These are phyloP conservation scores for Cercophora sp. DNA, from an alignment of 495 filamentous ascomycete genomes.

Conservation along the genomic window DNA sequence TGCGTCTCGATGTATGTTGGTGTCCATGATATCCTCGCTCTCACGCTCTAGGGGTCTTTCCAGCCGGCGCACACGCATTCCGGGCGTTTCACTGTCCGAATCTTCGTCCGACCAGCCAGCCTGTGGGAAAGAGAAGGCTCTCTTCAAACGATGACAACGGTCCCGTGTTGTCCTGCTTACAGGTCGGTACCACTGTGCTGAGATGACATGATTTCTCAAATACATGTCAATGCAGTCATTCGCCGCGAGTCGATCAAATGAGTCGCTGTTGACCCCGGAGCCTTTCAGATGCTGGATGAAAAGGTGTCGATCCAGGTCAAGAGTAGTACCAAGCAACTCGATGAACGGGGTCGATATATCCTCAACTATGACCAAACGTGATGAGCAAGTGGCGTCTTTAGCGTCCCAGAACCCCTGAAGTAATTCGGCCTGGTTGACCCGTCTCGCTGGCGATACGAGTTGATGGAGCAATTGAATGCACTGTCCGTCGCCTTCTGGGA, in stretches of 20 bases:
- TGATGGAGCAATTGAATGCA: not conserved
- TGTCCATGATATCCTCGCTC: not conserved
- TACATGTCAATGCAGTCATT: not conserved
- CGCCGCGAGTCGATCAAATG: not conserved
- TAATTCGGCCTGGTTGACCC: no score
- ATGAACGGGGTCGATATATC: not conserved
- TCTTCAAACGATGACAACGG: not conserved
- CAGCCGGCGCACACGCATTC: not conserved
- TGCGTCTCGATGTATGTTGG: not conserved
- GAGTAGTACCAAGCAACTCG: not conserved
- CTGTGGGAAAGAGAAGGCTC: not conserved
- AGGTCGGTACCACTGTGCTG: constrained; percentile 3
- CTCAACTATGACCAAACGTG: not conserved
- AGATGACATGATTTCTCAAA: not conserved
- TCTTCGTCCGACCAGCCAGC: not conserved
- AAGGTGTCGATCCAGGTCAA: not conserved
- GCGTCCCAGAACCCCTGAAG: not conserved
- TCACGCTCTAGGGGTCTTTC: not conserved
- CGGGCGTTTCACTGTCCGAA: not conserved
- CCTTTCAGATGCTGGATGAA: constrained; percentile 5
- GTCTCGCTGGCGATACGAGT: no score
- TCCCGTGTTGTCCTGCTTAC: not conserved
- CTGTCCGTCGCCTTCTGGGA: not conserved
- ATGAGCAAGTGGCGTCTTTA: not conserved
- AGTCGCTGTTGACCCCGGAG: not conserved